Conservation (phyloP, 179 eudicot genomes). For the Spinacia oleracea region DNA sequence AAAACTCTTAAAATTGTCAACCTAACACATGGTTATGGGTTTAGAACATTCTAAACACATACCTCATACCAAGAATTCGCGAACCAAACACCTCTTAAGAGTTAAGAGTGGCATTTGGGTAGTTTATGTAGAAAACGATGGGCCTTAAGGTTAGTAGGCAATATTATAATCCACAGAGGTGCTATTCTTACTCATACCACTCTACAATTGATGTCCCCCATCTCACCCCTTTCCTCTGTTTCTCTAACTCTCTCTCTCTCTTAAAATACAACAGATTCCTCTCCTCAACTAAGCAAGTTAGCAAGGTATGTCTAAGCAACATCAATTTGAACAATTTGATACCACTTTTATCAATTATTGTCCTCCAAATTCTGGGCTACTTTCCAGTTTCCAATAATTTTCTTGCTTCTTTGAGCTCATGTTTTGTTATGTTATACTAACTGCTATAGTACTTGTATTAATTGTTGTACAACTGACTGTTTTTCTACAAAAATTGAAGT, state of each 20-base stretch:
- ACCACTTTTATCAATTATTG: not conserved
- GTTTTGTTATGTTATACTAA: not conserved
- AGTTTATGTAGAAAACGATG: not conserved
- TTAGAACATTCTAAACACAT: too few species aligned
- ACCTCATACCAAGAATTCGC: too few species aligned
- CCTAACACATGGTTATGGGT: too few species aligned
- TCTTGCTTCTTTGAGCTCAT: not conserved
- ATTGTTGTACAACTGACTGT: not conserved
- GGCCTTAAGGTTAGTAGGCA: not conserved
- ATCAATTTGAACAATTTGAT: not conserved
- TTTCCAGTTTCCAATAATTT: not conserved
- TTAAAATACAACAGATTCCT: conserved; percentile 8
- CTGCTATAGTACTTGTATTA: not conserved
- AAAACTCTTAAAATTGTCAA: too few species aligned
- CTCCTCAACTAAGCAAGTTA: conserved; percentile 20
- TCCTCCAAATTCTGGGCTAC: not conserved
- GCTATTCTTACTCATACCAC: conserved; percentile 24
- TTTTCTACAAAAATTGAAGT: not conserved
- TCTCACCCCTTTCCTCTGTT: not conserved
- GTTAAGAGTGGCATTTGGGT: not conserved
- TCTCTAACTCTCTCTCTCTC: conserved; percentile 18
- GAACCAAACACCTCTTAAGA: too few species aligned
- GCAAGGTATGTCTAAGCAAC: conserved; percentile 25
- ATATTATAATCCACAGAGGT: conserved; percentile 20
- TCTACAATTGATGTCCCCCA: conserved; percentile 19